Base-by-base conservation (phyloP, 2,329 filamentous ascomycete species). In the Colletotrichum euphorbiae region DNA sequence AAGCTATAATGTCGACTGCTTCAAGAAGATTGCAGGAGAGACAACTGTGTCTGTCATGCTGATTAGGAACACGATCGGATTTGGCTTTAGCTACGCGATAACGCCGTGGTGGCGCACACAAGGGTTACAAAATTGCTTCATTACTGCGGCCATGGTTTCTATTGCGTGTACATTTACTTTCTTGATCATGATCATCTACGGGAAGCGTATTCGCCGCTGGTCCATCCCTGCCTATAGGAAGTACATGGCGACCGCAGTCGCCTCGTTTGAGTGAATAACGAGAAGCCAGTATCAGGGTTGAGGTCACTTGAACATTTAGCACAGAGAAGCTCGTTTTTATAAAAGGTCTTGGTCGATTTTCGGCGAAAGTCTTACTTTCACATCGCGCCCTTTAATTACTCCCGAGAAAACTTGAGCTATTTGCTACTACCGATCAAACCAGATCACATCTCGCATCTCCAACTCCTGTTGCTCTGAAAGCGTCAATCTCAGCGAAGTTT, bases 61-160 rank as follows among this genome's bases (percentile, higher is more conserved):
- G 40, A 72, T 74, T 24, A 72, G 73, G 36, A 73, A 73, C 40
- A 51, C 71, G 19, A 73, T 74, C 70, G 72, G 71, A 0, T 50
- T 50, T 11, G 46, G 21, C 46, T 50, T 50, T 11, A 50, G 46
- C 46, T 50, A 50, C 21, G 46, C 46, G 13, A 50, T 50, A 7
- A 50, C 46, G 1, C 19, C 46, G 24, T 50, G 46, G 46, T 50
- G 46, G 46, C 31, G 21, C 21, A 28, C 21, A 1, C 46, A 50
- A 17, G 46, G 46, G 0, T 17, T 50, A 9, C 46, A 50, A 21
- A 0, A 50, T 5, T 50, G 46, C 21, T 50, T 50, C 0, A 50
- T 50, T 3, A 50, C 46, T n/a, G 46, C 46, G 13, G 46, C 46
- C 0, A 50, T 50, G 46, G 46, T 50, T 5, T 50, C 46, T 3